Percentiles rank a stretch among this genome's conserved stretches.
Conservation (phyloP, 2,329 filamentous ascomycete genomes). For the Pseudovirgaria hyperparasitica region DNA sequence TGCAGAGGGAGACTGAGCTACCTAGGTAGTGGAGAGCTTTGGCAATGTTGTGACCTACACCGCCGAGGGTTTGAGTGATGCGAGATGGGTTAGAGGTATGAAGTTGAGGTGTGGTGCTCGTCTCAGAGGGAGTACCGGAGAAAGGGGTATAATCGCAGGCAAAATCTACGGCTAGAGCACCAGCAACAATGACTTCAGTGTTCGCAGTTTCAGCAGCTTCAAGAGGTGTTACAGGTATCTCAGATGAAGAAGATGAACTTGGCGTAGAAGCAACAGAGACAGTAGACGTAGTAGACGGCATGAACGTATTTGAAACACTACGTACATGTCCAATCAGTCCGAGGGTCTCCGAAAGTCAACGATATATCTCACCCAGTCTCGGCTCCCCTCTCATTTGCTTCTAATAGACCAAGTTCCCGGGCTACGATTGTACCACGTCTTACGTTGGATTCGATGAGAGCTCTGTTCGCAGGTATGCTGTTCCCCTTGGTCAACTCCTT, state of each 20-base stretch:
- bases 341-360: conserved; percentile 13
- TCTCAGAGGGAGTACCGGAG: conserved; percentile 18
- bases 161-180: conserved; percentile 79
- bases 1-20: conserved; percentile 59
- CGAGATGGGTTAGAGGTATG: conserved; percentile 78
- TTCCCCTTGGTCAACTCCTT: conserved; percentile 61
- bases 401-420: conserved; percentile 45
- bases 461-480: conserved; percentile 63
- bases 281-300: conserved; percentile 5
- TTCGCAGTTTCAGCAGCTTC: conserved; percentile 4
- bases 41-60: conserved; percentile 86
- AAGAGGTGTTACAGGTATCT: conserved; percentile 6
- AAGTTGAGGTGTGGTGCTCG: conserved; percentile 35
- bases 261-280: conserved; percentile 4
- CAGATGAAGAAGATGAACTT: background rate
- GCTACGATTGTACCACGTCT: conserved; percentile 52
- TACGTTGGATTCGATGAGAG: conserved; percentile 55
- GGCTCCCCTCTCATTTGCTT: conserved; percentile 23
- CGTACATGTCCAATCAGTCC: conserved; percentile 25
- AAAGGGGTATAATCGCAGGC: conserved; percentile 63
- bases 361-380: conserved; percentile 24
- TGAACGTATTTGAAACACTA: conserved; percentile 13
- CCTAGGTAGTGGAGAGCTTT: conserved; percentile 63
- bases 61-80: conserved; percentile 75
- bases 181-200: conserved; percentile 67